These are phyloP conservation scores for Tuber aestivum DNA, from an alignment of 495 filamentous ascomycete species.

Conservation along the genomic window DNA sequence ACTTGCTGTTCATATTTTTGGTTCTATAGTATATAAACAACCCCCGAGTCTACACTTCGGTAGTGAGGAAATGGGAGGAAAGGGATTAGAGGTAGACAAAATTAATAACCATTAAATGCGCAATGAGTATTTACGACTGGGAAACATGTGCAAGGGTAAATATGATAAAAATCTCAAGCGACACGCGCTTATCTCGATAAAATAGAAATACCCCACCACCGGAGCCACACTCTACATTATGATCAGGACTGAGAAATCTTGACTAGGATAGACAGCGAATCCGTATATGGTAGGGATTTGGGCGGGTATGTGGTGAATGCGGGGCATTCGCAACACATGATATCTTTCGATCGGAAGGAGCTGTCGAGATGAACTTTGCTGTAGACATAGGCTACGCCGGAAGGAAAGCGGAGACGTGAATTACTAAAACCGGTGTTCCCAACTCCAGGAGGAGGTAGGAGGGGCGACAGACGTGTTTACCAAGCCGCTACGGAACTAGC, in stretches of 20 bases:
- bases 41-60: no score
- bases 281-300: no score
- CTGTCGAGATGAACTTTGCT: not conserved
- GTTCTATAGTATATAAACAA: not conserved
- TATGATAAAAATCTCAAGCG: not conserved
- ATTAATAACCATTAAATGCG: not conserved
- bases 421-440: no score
- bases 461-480: not conserved
- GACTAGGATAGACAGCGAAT: not conserved
- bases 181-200: not conserved
- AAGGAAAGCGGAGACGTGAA: not conserved
- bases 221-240: not conserved
- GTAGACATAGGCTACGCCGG: not conserved
- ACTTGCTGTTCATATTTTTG: not conserved
- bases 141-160: not conserved
- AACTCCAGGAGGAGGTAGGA: no score
- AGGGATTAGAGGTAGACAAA: not conserved
- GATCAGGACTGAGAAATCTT: not conserved
- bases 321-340: not conserved
- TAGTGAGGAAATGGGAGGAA: not conserved
- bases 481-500: not conserved
- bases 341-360: not conserved
- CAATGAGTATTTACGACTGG: not conserved
- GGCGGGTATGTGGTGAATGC: not conserved
- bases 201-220: not conserved